Percentiles rank a stretch among this genome's conserved stretches.
Evolutionary conservation across 2,329 filamentous ascomycete genomes (phyloP).

Genomic region (Zymoseptoria brevis): DNA sequence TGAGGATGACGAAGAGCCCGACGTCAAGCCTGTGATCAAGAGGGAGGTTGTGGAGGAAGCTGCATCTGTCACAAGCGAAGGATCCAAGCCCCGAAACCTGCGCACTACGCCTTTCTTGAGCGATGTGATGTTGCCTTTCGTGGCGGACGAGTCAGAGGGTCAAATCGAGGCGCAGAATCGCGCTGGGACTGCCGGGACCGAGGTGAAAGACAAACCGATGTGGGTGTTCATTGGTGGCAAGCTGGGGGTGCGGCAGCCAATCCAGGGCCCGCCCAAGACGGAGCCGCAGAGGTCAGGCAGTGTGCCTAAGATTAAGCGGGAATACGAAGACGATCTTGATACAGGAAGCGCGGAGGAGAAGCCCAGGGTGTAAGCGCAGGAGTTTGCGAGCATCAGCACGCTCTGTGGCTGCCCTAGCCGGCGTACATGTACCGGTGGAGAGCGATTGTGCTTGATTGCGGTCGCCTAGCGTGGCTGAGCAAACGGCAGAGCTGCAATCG

Average conservation of each 20-base stretch:
- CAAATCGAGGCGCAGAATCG: background rate
- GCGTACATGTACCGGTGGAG: too few relatives aligned
- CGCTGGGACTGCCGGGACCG: background rate
- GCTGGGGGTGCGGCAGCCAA: background rate
- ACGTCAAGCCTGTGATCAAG: background rate
- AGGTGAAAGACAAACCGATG: background rate
- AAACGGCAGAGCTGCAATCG: too few relatives aligned
- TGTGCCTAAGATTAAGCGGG: background rate
- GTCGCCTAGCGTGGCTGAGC: too few relatives aligned
- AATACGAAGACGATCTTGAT: background rate
- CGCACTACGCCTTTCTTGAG: background rate
- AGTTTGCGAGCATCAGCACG: too few relatives aligned
- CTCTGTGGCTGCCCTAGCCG: too few relatives aligned
- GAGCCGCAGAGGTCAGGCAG: background rate
- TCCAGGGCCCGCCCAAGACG: background rate
- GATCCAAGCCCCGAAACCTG: background rate
- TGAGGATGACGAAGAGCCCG: conserved; percentile 9
- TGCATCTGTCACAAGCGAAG: background rate
- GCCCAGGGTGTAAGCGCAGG: too few relatives aligned
- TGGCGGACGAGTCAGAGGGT: background rate
- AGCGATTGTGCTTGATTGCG: too few relatives aligned
- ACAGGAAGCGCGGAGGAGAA: too few relatives aligned
- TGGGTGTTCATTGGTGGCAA: background rate
- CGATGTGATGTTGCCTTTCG: background rate
- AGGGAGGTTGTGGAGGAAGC: background rate